Evolutionary conservation across 1,284 basidiomycete species (phyloP), one percentile per base, ranked within the genome.

Genomic region (Golubevia sp.): DNA sequence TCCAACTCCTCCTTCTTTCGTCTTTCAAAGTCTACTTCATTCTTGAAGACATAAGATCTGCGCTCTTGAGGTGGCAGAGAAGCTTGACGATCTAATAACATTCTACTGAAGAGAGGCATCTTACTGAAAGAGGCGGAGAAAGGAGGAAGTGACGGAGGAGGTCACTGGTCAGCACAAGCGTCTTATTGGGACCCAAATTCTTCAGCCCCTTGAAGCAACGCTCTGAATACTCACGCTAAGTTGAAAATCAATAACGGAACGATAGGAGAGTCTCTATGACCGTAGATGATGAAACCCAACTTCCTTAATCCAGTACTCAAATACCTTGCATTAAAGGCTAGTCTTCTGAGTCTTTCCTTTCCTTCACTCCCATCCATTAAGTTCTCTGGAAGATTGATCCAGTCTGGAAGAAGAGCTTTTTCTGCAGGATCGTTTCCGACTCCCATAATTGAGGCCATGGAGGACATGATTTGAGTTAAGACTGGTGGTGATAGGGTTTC

Each of bases 271-370:
- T 84, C 83, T 48, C 74, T 76, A 61, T 77, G 73, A 24, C 83
- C 82, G 59, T 76, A 82, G 15, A 84, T 67, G 60, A 84, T 83
- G 61, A 84, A 83, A 23, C 83, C 83, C 21, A 84, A 74, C 68
- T 83, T 84, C 52, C 82, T 73, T 51, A 84, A 75, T 27, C 83
- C 83, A 21, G 72, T 70, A 66, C 72, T 74, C 25, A 84, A 70
- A 62, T 84, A 84, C n/a, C 83, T 74, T 2, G 83, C 74, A 63
- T 84, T 84, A 70, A 84, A 84, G 1, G 83, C 83, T 2, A 84
- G 71, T 49, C 83, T 71, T 48, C 82, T 70, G 56, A 84, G 64
- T 38, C 83, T 73, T 58, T 81, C 73, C 54, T 67, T 68, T 18
- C 82, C 82, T 59, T 84, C 82, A 21, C 64, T 66, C 34, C 80